These are phyloP conservation scores for Fusarium albidum DNA, from an alignment of 2,329 filamentous ascomycete species.

Conservation along the genomic window DNA sequence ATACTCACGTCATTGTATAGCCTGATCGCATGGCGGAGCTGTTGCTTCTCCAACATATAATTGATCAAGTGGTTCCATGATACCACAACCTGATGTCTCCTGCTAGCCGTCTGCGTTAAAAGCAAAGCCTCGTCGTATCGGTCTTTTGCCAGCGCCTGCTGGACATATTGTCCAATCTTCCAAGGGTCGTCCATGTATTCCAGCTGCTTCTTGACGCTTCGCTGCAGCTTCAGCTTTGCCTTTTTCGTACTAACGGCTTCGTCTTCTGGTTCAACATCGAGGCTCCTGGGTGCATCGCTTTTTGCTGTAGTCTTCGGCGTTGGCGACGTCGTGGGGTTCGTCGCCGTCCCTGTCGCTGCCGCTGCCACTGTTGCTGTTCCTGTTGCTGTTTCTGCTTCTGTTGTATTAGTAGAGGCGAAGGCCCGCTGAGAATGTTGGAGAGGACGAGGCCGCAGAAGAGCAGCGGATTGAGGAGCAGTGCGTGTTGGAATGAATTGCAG, in stretches of 20 bases:
- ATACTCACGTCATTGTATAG: conserved; percentile 82
- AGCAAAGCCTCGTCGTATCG: conserved; percentile 72
- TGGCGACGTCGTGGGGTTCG: background rate
- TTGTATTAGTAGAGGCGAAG: conserved; percentile 23
- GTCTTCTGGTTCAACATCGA: conserved; percentile 26
- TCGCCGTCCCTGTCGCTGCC: no score
- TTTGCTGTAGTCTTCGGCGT: conserved; percentile 6
- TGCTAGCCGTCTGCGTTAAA: conserved; percentile 75
- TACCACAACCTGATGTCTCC: conserved; percentile 70
- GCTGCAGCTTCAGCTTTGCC: conserved; percentile 43
- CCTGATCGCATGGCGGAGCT: conserved; percentile 73
- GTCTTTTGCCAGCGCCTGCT: conserved; percentile 64
- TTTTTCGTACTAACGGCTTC: conserved; percentile 28
- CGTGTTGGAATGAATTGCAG: conserved; percentile 25
- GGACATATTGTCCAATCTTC: conserved; percentile 75
- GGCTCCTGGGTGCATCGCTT: conserved; percentile 35
- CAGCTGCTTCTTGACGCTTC: conserved; percentile 63
- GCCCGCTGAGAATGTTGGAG: conserved; percentile 16
- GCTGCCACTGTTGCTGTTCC: no score
- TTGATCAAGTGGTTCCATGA: conserved; percentile 90
- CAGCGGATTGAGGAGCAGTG: conserved; percentile 4
- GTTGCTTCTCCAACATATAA: conserved; percentile 69
- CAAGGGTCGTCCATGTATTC: conserved; percentile 73
- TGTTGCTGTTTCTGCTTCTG: no score
- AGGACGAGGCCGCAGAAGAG: conserved; percentile 14